These are phyloP conservation scores for Crithidia brevicula DNA, from an alignment of 208 protist species.

Conservation along the genomic window DNA sequence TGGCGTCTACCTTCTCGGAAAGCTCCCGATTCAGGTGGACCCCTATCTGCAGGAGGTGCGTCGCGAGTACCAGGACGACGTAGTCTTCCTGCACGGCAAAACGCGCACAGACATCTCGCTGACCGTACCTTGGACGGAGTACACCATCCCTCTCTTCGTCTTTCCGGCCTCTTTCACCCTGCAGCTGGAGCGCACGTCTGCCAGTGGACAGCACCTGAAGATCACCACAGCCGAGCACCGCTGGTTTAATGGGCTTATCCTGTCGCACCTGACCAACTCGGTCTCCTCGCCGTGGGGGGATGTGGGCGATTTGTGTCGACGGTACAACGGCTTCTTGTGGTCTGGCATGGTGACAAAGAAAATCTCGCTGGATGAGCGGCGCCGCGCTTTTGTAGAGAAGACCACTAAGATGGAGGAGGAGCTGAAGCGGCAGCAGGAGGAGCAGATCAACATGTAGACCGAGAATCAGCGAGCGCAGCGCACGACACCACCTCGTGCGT, in stretches of 20 bases:
- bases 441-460: constrained; percentile 31
- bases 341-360: constrained; percentile 49
- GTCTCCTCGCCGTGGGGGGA: constrained; percentile 58
- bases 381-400: constrained; percentile 15
- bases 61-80: constrained; percentile 47
- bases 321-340: constrained; percentile 71
- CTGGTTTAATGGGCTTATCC: constrained; percentile 75
- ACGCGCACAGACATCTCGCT: constrained; percentile 41
- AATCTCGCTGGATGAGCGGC: constrained; percentile 30
- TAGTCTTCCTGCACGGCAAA: constrained; percentile 67
- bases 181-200: constrained; percentile 43
- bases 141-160: constrained; percentile 17
- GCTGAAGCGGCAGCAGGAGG: constrained; percentile 33
- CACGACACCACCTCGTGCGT: too few relatives aligned
- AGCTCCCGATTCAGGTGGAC: constrained; percentile 36
- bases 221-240: constrained; percentile 71
- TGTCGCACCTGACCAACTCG: constrained; percentile 61
- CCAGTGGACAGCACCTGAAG: constrained; percentile 10
- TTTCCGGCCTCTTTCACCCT: constrained; percentile 57
- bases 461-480: background rate
- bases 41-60: constrained; percentile 57
- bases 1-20: constrained; percentile 42
- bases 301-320: constrained; percentile 63
- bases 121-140: constrained; percentile 49
- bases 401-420: constrained; percentile 18